These are phyloP conservation scores for Xylariaceae sp. DNA, from an alignment of 2,329 filamentous ascomycete genomes.

Conservation along the genomic window DNA sequence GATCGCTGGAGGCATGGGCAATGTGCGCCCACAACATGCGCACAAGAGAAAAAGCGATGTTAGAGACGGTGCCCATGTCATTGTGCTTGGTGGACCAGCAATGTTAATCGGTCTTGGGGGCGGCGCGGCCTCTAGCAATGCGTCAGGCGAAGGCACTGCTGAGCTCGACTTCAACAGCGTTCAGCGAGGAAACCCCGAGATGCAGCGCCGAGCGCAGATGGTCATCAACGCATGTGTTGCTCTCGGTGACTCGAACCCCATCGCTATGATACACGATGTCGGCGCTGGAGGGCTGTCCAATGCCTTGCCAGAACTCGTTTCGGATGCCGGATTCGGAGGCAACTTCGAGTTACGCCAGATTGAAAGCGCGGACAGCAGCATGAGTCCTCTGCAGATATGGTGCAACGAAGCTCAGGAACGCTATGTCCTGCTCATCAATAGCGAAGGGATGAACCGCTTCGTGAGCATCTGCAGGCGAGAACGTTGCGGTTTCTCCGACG, in stretches of 20 bases:
- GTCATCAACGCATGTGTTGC: conserved; percentile 92
- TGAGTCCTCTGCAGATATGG: conserved; percentile 97
- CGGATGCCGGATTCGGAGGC: conserved; percentile 80
- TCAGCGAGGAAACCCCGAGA: conserved; percentile 93
- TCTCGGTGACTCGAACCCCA: conserved; percentile 77
- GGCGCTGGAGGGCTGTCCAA: conserved; percentile 80
- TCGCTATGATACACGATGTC: conserved; percentile 95
- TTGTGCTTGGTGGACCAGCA: conserved; percentile 89
- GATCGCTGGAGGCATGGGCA: conserved; percentile 90
- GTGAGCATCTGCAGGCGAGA: conserved; percentile 64
- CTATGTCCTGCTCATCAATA: conserved; percentile 85
- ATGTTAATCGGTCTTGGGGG: conserved; percentile 97
- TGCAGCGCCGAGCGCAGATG: conserved; percentile 92
- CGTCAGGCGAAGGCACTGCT: conserved; percentile 79
- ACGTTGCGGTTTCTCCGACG: conserved; percentile 85
- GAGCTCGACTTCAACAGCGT: conserved; percentile 97
- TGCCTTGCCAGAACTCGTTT: conserved; percentile 64
- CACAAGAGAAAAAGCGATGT: conserved; percentile 77
- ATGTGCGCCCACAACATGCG: conserved; percentile 82
- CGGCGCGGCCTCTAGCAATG: conserved; percentile 86
- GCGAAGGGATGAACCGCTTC: conserved; percentile 72
- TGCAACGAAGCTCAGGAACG: conserved; percentile 91
- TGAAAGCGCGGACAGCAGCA: conserved; percentile 79
- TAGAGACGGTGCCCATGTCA: conserved; percentile 72
- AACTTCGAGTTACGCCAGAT: conserved; percentile 92